phyloP scores from a whole-genome alignment of 1,284 basidiomycete species.

The Volvariella surrecta region DNA sequence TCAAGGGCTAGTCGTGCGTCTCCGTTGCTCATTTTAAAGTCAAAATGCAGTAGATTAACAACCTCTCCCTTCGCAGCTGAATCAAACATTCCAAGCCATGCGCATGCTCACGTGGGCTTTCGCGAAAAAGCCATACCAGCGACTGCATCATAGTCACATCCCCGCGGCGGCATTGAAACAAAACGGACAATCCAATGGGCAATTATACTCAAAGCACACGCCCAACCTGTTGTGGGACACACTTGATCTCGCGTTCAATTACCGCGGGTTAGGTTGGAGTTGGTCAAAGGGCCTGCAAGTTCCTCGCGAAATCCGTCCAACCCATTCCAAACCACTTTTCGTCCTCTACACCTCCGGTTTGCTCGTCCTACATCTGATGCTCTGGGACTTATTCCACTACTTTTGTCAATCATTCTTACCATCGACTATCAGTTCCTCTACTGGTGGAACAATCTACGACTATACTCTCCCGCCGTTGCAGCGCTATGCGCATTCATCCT shows the following conservation, averaged over 20 bases:
- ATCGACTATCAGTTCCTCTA: slow-evolving; percentile 22
- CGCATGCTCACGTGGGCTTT: slow-evolving; percentile 10
- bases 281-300: slow-evolving; percentile 35
- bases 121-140: slow-evolving; percentile 4
- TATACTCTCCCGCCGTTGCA: slow-evolving; percentile 25
- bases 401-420: slow-evolving; percentile 30
- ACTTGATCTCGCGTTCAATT: slow-evolving; percentile 33
- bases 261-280: slow-evolving; percentile 49
- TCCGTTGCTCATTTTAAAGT: too few relatives aligned
- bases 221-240: slow-evolving; percentile 24
- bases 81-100: slow-evolving; percentile 10
- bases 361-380: slow-evolving; percentile 24
- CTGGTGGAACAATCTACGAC: slow-evolving; percentile 45
- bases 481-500: slow-evolving; percentile 34
- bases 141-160: too few relatives aligned
- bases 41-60: too few relatives aligned
- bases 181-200: slow-evolving; percentile 1
- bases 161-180: slow-evolving; percentile 1
- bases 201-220: slow-evolving; percentile 4
- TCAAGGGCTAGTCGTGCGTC: slow-evolving; percentile 27
- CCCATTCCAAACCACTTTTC: slow-evolving; percentile 27
- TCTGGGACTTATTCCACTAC: slow-evolving; percentile 33
- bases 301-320: slow-evolving; percentile 31
- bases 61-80: slow-evolving; percentile 4
- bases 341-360: slow-evolving; percentile 23